Evolutionary conservation across 768 basidiomycete genomes (phyloP).

Genomic region (Boletus rubroflammeus): DNA sequence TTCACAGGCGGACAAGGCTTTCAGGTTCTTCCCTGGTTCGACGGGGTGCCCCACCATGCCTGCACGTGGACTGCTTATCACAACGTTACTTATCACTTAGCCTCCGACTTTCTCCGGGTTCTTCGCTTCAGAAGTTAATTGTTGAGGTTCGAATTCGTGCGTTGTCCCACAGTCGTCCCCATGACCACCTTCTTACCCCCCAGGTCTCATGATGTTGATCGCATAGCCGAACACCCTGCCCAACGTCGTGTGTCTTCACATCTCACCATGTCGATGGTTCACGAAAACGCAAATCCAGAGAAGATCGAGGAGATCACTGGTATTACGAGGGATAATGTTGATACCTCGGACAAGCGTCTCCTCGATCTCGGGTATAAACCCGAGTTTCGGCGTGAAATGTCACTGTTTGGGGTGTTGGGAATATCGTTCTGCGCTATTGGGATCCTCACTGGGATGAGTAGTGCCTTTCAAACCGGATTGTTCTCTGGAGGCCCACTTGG

Average conservation of each 20-base stretch:
- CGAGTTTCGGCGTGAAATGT: constrained; percentile 58
- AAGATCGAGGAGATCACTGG: constrained; percentile 12
- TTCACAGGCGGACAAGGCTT: not conserved
- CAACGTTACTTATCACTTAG: not conserved
- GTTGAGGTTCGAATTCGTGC: not conserved
- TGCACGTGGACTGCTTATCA: constrained; percentile 3
- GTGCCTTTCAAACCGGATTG: constrained; percentile 55
- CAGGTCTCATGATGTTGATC: not conserved
- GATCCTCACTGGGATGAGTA: constrained; percentile 58
- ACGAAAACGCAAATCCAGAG: constrained; percentile 1
- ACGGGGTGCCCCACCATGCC: not conserved
- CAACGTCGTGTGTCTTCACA: not conserved
- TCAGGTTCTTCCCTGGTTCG: not conserved
- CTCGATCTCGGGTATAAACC: constrained; percentile 52
- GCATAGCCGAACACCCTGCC: not conserved
- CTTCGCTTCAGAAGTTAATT: not conserved
- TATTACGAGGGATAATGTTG: not conserved
- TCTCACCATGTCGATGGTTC: constrained; percentile 5
- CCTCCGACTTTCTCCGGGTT: not conserved
- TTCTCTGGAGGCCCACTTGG: constrained; percentile 58
- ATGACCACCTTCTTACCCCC: constrained; percentile 1
- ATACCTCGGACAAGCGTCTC: constrained; percentile 38
- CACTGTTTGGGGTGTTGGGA: constrained; percentile 54
- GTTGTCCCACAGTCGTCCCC: constrained; percentile 9
- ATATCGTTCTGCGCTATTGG: constrained; percentile 61